Conservation (phyloP, 2,329 filamentous ascomycete genomes). For the Gaeumannomyces tritici region DNA sequence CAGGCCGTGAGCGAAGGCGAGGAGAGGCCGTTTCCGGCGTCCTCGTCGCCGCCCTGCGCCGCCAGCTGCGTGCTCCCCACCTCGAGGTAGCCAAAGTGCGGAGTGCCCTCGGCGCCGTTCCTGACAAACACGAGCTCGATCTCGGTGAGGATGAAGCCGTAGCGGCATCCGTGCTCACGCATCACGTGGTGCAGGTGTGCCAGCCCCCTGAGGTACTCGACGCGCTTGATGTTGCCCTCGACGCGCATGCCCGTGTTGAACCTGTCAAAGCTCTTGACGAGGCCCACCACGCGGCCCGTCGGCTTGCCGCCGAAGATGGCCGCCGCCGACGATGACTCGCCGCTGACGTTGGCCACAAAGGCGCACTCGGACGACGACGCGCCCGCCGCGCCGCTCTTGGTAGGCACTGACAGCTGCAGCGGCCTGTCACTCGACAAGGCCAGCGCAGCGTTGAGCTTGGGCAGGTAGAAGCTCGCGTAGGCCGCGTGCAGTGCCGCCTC, state of each 20-base stretch:
- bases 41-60: slow-evolving; percentile 20
- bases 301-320: slow-evolving; percentile 38
- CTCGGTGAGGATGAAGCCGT: slow-evolving; percentile 93
- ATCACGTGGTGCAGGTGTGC: slow-evolving; percentile 82
- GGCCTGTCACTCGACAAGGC: slow-evolving; percentile 63
- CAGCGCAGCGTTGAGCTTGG: slow-evolving; percentile 79
- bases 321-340: slow-evolving; percentile 45
- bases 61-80: slow-evolving; percentile 53
- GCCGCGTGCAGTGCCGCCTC: slow-evolving; percentile 67
- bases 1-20: slow-evolving; percentile 53
- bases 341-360: slow-evolving; percentile 55
- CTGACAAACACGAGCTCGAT: slow-evolving; percentile 90
- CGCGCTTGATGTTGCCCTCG: slow-evolving; percentile 73
- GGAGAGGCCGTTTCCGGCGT: slow-evolving; percentile 9
- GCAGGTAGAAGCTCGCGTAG: slow-evolving; percentile 69
- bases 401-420: slow-evolving; percentile 39
- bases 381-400: slow-evolving; percentile 20
- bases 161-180: slow-evolving; percentile 87
- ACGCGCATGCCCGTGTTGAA: slow-evolving; percentile 94
- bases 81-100: slow-evolving; percentile 85
- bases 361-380: slow-evolving; percentile 28
- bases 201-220: slow-evolving; percentile 81
- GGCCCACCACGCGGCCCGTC: slow-evolving; percentile 40
- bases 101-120: slow-evolving; percentile 60
- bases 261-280: slow-evolving; percentile 86